Base-by-base conservation (phyloP, 495 filamentous ascomycete genomes). In the Neurospora sp. region DNA sequence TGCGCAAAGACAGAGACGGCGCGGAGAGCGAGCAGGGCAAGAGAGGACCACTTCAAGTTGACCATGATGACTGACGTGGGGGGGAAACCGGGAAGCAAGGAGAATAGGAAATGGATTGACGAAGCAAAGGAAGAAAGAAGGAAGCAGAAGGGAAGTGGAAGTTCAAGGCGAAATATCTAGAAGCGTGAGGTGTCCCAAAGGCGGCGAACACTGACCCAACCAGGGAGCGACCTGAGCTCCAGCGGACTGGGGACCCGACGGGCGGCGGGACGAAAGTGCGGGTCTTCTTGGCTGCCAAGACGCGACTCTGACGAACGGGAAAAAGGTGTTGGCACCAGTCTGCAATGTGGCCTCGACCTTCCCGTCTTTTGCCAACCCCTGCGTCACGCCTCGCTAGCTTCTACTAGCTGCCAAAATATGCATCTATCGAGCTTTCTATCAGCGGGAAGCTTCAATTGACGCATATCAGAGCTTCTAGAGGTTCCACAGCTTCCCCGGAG, bases 1-100 rank as follows among this genome's bases (percentile, higher is more conserved):
- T 87, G 84, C 74, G 88, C 87, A 73, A 88, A 87, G 75, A 89
- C 89, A 74, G 86, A 85, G 73, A 90, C 84, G 66, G 88, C 87
- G 77, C 90, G 90, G 75, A 94, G 87, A 66, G 91, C 89, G 78
- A 93, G 84, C 68, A 94, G 82, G 71, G 89, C 90, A 73, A 95
- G 84, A 75, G 89, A 86, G 78, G 91, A 87, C 79, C 91, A 88
- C 83, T 88, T 89, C 79, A 90, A 86, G 81, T 89, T 89, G 82
- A 90, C 89, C 92, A 94, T 94, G 78, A 80, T 87, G 87, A 79
- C 73, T 71, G 74, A 73, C 69, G 53, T 37, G 69, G 71, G 71
- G 44, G 73, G 73, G 70, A 74, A 59, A 71, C 76, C 75, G 74
- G 66, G 68, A 77, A 75, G 73, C 69, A 73, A 78, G 71, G 72